Conservation (phyloP, 2,329 filamentous ascomycete species). For the Microdochium bolleyi region DNA sequence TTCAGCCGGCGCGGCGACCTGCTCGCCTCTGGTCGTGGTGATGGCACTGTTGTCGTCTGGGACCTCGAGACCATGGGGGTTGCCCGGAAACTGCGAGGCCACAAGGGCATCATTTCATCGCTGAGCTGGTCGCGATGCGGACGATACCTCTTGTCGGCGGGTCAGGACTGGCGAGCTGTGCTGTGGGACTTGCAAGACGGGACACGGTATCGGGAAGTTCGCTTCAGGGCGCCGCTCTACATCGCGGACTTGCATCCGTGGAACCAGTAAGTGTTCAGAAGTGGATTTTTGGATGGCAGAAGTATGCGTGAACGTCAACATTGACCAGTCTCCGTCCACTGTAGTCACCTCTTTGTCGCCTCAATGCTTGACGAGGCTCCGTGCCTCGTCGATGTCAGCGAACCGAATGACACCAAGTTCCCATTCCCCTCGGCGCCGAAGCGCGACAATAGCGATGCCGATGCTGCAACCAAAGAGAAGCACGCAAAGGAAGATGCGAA, state of each 20-base stretch:
- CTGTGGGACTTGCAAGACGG: conserved; percentile 79
- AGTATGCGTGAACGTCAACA: not conserved
- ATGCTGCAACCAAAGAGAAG: conserved; percentile 68
- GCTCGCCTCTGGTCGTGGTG: conserved; percentile 85
- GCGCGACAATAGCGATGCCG: conserved; percentile 60
- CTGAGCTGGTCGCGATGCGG: conserved; percentile 93
- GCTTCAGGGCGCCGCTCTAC: conserved; percentile 89
- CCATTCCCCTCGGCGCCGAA: conserved; percentile 76
- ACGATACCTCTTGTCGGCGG: conserved; percentile 83
- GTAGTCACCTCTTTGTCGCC: conserved; percentile 74
- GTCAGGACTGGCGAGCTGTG: conserved; percentile 93
- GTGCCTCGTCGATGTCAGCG: conserved; percentile 73
- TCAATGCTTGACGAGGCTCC: conserved; percentile 93
- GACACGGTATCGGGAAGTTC: conserved; percentile 70
- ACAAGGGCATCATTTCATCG: conserved; percentile 89
- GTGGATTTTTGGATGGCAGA: not conserved
- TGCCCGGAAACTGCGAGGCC: conserved; percentile 85
- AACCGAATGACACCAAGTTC: conserved; percentile 63
- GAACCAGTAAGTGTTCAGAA: conserved; percentile 58
- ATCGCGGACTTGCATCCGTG: conserved; percentile 91
- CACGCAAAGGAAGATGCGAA: conserved; percentile 87
- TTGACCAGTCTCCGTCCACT: conserved; percentile 9
- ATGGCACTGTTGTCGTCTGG: conserved; percentile 93
- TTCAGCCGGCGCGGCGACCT: conserved; percentile 95
- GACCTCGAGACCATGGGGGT: conserved; percentile 97